Conservation (phyloP, 805 yeast genomes). For the Lipomyces orientalis region DNA sequence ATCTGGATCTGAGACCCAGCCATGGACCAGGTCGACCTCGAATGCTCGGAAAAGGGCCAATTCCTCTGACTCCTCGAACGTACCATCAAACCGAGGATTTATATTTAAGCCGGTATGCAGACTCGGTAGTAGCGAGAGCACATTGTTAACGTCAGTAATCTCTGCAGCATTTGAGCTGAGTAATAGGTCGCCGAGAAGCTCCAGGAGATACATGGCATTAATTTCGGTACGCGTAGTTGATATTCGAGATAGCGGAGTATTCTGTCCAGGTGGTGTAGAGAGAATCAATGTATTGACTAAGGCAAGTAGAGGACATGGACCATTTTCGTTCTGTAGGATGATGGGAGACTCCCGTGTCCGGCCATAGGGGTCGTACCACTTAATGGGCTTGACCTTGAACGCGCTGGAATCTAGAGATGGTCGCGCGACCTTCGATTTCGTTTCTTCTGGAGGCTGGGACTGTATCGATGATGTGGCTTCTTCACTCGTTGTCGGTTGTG, state of each 20-base stretch:
- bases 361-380: conserved; percentile 30
- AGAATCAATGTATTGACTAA: conserved; percentile 71
- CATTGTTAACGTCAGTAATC: conserved; percentile 45
- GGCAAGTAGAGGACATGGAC: conserved; percentile 88
- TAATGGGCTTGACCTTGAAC: conserved; percentile 27
- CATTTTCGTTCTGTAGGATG: conserved; percentile 77
- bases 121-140: conserved; percentile 64
- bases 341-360: conserved; percentile 46
- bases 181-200: conserved; percentile 57
- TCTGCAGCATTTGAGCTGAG: conserved; percentile 41
- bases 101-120: conserved; percentile 74
- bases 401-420: conserved; percentile 22
- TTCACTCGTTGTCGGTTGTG: conserved; percentile 8
- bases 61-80: conserved; percentile 60
- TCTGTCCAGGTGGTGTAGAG: conserved; percentile 45
- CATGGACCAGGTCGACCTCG: conserved; percentile 72
- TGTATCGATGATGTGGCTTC: background rate
- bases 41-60: conserved; percentile 63
- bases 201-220: conserved; percentile 52
- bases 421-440: background rate
- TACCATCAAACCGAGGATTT: conserved; percentile 71
- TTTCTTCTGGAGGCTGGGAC: background rate
- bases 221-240: conserved; percentile 40
- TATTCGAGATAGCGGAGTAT: conserved; percentile 18
- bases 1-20: conserved; percentile 68